Evolutionary conservation across 1,139 yeast species (phyloP), one percentile per base, ranked within the genome.

Genomic region (Suhomyces chickasaworum): DNA sequence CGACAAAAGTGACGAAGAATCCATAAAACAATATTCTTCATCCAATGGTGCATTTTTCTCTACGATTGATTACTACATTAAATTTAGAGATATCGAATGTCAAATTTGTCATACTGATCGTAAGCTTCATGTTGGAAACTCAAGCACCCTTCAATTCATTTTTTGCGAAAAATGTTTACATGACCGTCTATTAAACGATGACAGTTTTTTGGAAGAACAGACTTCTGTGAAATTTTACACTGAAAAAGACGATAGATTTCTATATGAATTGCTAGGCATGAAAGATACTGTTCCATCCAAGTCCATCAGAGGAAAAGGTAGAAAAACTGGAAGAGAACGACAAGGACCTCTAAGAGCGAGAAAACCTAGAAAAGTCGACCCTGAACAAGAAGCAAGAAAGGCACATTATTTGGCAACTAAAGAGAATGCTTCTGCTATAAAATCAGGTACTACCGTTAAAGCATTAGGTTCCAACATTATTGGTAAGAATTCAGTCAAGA

Each of bases 1-100:
- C 41, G 59, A 41, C 2, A 77, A 73, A 31, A 68, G 66, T 40
- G 77, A 83, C 0, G 61, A 48, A 1, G 79, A 75, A 33, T 77
- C 83, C 0, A 68, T 78, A 1, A 78, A 82, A 1, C 76, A 72
- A 47, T 80, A 81, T 51, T 67, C 81, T 3, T 59, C 80, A 7
- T 66, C 76, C 3, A 82, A 81, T 55, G 86, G 86, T 2, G 76
- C 84, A 0, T 64, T 82, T 17, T 70, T 83, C 55, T 64, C 64
- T 48, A 78, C 71, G 54, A 64, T 80, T 52, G 69, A 69, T 1
- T 77, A 71, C 43, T 82, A 80, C 56, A 64, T 65, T 50, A 71
- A 66, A 41, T 77, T 79, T 39, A 64, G 85, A 60, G 83, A 80
- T 53, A 65, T 80, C 35, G 68, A 65, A 44, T 82, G 86, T 60